Evolutionary conservation across 192 early-diverging fungal genomes (phyloP), one percentile per base, ranked within the genome.

Genomic region (Fimicolochytrium jonesii): DNA sequence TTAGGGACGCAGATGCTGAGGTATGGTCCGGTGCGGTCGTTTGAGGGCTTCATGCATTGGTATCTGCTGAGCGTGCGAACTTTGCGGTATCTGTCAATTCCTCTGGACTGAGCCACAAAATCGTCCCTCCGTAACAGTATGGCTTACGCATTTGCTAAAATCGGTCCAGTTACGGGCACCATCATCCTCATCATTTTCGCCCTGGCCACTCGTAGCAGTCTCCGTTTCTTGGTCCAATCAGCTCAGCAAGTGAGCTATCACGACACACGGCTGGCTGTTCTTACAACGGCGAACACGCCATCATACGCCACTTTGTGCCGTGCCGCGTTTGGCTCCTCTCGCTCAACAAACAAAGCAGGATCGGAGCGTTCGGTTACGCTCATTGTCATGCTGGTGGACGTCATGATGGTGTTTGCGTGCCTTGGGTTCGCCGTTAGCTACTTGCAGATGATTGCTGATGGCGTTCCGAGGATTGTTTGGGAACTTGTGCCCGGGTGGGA

Each of bases 1-100:
- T 71, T 95, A 4, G 92, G 92, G 18, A 90, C 91, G 33, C 90
- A 90, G 4, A 92, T 92, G 90, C 69, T 93, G 28, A 90, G 91
- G 86, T 87, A 79, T 44, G 72, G 45, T 39, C 13, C 23, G 15
- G 13, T 56, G 15, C 53, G 29, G 28, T 9, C 11, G 17, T n/a
- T 17, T 34, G 17, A 26, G 13, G 17, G 31, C 48, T 17, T 10
- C 28, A 17, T 34, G 28, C 10, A 33, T 33, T 15, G 13, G 25
- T 28, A 20, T 28, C 53, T n/a, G n/a, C n/a, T n/a, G n/a, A n/a
- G n/a, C n/a, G n/a, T n/a, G n/a, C n/a, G n/a, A 41, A 41, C 37
- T 41, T 9, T 11, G n/a, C n/a, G n/a, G n/a, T n/a, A n/a, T n/a
- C n/a, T n/a, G n/a, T n/a, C n/a, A n/a, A n/a, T n/a, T n/a, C n/a